These are phyloP conservation scores for Aureobasidium sp. DNA, from an alignment of 2,329 filamentous ascomycete genomes.

Conservation along the genomic window DNA sequence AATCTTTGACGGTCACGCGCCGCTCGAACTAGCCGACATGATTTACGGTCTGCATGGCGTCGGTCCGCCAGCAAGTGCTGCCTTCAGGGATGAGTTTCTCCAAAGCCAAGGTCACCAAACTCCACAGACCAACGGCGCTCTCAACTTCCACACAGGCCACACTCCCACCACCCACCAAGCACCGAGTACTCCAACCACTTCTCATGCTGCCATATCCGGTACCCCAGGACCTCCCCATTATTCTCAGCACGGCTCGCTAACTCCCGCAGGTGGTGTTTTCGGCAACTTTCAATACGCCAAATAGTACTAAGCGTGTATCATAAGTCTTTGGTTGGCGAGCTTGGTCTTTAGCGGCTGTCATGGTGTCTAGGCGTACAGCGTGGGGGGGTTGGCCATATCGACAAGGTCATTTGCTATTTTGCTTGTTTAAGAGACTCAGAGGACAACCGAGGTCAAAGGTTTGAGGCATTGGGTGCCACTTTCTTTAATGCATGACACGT, in stretches of 20 bases:
- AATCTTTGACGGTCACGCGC: conserved; percentile 75
- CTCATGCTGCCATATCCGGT: conserved; percentile 39
- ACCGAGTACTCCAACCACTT: conserved; percentile 62
- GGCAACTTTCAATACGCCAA: conserved; percentile 13
- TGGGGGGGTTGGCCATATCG: background rate
- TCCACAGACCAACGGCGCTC: conserved; percentile 24
- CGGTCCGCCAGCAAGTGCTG: conserved; percentile 47
- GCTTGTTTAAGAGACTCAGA: background rate
- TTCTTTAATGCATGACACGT: conserved; percentile 10
- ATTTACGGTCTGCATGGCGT: conserved; percentile 80
- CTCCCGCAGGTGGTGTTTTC: conserved; percentile 11
- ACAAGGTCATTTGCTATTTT: conserved; percentile 6
- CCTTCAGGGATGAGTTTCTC: conserved; percentile 29
- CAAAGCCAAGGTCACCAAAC: conserved; percentile 35
- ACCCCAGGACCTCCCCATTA: conserved; percentile 14
- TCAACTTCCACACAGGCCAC: conserved; percentile 30
- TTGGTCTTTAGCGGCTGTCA: conserved; percentile 5
- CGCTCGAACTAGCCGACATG: conserved; percentile 73
- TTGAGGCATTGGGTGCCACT: background rate
- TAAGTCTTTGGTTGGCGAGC: background rate
- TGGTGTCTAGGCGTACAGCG: conserved; percentile 4
- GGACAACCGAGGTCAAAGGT: background rate
- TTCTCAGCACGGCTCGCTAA: conserved; percentile 9
- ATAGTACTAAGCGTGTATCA: background rate
- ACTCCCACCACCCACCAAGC: conserved; percentile 27